Base-by-base conservation (phyloP, 2,329 filamentous ascomycete species). In the Trichothecium roseum region DNA sequence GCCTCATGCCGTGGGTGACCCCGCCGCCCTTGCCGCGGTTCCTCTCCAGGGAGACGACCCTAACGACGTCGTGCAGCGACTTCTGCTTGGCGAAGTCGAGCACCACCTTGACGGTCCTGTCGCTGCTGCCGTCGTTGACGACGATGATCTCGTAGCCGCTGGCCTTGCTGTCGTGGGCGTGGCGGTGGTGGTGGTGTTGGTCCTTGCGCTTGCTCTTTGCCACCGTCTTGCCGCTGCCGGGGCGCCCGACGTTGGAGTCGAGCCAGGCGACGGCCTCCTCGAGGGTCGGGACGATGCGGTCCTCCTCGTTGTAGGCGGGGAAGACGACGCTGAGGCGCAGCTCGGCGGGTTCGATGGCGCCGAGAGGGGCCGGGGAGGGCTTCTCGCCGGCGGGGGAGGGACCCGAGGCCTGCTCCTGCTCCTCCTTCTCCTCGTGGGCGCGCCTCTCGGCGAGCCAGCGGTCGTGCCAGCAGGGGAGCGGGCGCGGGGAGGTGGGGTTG, bases 21-120 rank as follows among this genome's bases (percentile, higher is more conserved):
- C 86, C 85, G 16, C 91, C 91, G 36, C 91, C 91, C 60, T 98
- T 98, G 41, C 91, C 91, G 41, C 91, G 73, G 57, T 98, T 98
- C 57, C 76, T 65, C 42, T 78, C 75, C 35, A 98, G 64, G 6
- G 71, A 76, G 33, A 95, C 74, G 12, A 98, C 77, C 9, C 91
- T 74, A 39, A 98, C 72, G 30, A 84, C 72, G 38, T 89, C 86
- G 44, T 89, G 78, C 16, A 85, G 71, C 17, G 74, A 74, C 45
- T 86, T 75, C 35, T 78, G 72, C 34, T 69, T 70, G n/a, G 85
- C 78, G 57, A 95, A 96, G 3, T 76, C 65, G 30, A 96, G 71
- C 4, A 83, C 87, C 3, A 84, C 81, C 5, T 84, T 71, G 8
- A 85, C 79, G 0, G 91, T 98, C 49, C 63, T 67, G 60, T 98